Base-by-base conservation (phyloP, 1,139 yeast genomes). In the Pichia norvegensis region DNA sequence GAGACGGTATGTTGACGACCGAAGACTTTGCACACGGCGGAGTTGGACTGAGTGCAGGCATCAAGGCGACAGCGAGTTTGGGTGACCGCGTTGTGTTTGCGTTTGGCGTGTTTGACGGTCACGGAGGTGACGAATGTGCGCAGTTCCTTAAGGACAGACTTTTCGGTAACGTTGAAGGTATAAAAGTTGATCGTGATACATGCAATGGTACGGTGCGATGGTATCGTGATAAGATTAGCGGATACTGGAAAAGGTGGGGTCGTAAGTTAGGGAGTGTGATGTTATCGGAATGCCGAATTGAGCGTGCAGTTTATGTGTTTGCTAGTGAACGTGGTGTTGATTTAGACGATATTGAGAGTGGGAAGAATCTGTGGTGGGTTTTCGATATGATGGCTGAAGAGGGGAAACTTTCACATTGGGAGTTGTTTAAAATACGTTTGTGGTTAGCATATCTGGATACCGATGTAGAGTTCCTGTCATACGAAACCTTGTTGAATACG, bases 21-120 rank as follows among this genome's bases (percentile, higher is more conserved):
- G n/a, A n/a, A n/a, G n/a, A n/a, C n/a, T n/a, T n/a, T n/a, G n/a
- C n/a, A n/a, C n/a, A n/a, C n/a, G 25, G 22, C 25, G 22, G 45
- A 25, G 8, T 48, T 3, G 20, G 29, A 11, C 39, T 41, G 27
- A 29, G 38, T 11, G 29, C 25, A 8, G 25, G 42, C 5, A n/a
- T 35, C 14, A 27, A 10, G 22, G 46, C 29, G 29, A 25, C 33
- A 7, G 7, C 36, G 16, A 29, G 17, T 27, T 45, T 48, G 31
- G 33, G 44, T 5, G 45, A 46, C 39, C 29, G 41, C 6, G 53
- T 56, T 35, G 74, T 78, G 29, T 82, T 87, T 65, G 79, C 78
- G 57, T 80, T 85, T 61, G 77, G 79, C 42, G 74, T 92, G 2
- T 88, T 83, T 63, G 98, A 92, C 64, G 98, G 97, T 2, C 98